Evolutionary conservation across 805 yeast species (phyloP).

Genomic region (Blastobotrys peoriensis): DNA sequence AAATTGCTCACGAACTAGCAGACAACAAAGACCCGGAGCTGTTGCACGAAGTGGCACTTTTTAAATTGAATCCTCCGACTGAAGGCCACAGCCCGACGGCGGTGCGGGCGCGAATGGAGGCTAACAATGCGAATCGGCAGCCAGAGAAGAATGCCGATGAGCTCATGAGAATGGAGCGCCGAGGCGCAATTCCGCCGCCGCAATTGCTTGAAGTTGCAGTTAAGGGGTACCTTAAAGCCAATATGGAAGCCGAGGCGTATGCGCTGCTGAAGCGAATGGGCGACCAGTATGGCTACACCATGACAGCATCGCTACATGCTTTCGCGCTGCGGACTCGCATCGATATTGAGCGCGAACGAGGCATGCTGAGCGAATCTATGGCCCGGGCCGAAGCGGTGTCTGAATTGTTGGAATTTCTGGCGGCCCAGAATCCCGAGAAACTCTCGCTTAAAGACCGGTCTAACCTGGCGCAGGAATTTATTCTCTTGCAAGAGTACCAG

Average conservation of each 20-base stretch:
- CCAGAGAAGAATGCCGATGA: neutral
- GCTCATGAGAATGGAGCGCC: neutral
- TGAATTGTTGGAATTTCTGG: neutral
- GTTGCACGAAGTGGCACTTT: neutral
- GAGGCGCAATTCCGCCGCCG: neutral
- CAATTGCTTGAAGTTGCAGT: neutral
- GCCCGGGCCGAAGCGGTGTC: neutral
- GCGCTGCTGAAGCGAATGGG: neutral
- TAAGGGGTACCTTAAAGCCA: neutral
- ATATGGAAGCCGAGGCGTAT: neutral
- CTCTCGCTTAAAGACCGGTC: slow-evolving; percentile 10
- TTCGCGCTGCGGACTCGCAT: neutral
- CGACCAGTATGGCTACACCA: neutral
- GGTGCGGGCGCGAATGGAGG: neutral
- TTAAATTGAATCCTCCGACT: neutral
- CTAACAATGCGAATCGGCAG: neutral
- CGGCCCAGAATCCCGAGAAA: neutral
- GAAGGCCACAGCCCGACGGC: neutral
- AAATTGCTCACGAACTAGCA: neutral
- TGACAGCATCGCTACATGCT: neutral
- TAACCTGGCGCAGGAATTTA: slow-evolving; percentile 10
- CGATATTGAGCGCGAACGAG: neutral
- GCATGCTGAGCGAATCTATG: neutral
- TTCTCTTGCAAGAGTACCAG: slow-evolving; percentile 6
- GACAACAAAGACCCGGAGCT: no score